Conservation (phyloP, 2,329 filamentous ascomycete genomes). For the Onygena corvina region DNA sequence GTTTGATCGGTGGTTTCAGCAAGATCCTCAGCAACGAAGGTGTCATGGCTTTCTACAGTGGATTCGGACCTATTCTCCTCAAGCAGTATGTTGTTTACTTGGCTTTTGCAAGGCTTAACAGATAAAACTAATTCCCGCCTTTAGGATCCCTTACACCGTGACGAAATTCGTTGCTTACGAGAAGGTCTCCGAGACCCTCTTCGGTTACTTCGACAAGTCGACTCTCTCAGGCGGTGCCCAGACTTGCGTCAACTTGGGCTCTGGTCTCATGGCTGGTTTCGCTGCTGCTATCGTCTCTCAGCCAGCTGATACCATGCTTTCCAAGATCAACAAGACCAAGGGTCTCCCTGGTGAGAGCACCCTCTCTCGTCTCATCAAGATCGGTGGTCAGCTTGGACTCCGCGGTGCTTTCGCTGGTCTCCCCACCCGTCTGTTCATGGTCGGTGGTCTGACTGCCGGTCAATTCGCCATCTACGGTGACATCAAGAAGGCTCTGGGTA, state of each 20-base stretch:
- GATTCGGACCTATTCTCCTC: slow-evolving; percentile 77
- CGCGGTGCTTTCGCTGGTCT: slow-evolving; percentile 69
- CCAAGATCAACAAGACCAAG: slow-evolving; percentile 93
- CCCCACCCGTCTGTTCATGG: slow-evolving; percentile 64
- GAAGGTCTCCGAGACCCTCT: slow-evolving; percentile 68
- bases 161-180: slow-evolving; percentile 91
- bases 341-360: slow-evolving; percentile 77
- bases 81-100: slow-evolving; percentile 51
- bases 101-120: background rate
- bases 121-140: background rate
- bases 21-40: slow-evolving; percentile 79
- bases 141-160: slow-evolving; percentile 81
- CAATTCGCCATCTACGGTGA: slow-evolving; percentile 78
- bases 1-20: slow-evolving; percentile 64
- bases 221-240: slow-evolving; percentile 55
- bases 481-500: slow-evolving; percentile 45
- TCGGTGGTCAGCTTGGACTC: slow-evolving; percentile 72
- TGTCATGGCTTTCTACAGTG: slow-evolving; percentile 76
- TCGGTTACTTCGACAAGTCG: slow-evolving; percentile 57
- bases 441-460: slow-evolving; percentile 62
- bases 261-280: slow-evolving; percentile 76
- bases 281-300: slow-evolving; percentile 78
- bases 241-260: slow-evolving; percentile 72
- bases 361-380: slow-evolving; percentile 70
- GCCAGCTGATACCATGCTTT: slow-evolving; percentile 86